Conservation (phyloP, 805 yeast genomes). For the Scheffersomyces lignosus region DNA sequence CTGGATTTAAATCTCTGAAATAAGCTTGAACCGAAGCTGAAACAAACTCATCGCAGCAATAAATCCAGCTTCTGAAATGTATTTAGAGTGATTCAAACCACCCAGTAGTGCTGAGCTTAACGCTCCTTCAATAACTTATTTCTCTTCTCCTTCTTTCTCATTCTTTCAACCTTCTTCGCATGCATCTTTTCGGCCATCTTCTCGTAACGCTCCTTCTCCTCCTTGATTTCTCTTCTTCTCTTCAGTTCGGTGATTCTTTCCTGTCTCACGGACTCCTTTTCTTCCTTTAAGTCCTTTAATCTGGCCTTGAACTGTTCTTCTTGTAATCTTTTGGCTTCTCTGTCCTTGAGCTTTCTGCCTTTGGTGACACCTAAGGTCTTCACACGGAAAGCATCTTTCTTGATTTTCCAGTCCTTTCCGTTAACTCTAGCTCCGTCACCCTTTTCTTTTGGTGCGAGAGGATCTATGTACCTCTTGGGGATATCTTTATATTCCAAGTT, state of each 20-base stretch:
- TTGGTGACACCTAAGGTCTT: conserved; percentile 56
- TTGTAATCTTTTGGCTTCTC: conserved; percentile 63
- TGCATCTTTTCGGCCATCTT: conserved; percentile 84
- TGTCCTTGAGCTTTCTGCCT: conserved; percentile 58
- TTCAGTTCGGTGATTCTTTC: conserved; percentile 57
- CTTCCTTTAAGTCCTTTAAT: conserved; percentile 72
- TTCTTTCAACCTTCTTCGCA: conserved; percentile 85
- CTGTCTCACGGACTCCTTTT: conserved; percentile 62
- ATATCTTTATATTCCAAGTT: conserved; percentile 29
- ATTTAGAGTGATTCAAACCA: too few species aligned
- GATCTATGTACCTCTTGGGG: conserved; percentile 37
- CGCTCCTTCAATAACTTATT: conserved; percentile 92
- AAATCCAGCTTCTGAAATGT: too few species aligned
- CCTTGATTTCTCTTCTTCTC: conserved; percentile 78
- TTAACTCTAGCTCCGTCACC: conserved; percentile 53
- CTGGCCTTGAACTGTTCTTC: conserved; percentile 68
- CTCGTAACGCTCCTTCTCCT: conserved; percentile 86
- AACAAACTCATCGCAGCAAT: too few species aligned
- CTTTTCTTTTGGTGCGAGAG: conserved; percentile 31
- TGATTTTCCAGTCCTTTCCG: conserved; percentile 73
- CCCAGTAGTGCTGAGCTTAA: too few species aligned
- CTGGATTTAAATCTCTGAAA: too few species aligned
- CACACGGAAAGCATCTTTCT: conserved; percentile 67
- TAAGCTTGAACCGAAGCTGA: too few species aligned
- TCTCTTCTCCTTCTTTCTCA: conserved; percentile 90